Conservation (phyloP, 306 rosid genomes). For the Rosa chinensis region DNA sequence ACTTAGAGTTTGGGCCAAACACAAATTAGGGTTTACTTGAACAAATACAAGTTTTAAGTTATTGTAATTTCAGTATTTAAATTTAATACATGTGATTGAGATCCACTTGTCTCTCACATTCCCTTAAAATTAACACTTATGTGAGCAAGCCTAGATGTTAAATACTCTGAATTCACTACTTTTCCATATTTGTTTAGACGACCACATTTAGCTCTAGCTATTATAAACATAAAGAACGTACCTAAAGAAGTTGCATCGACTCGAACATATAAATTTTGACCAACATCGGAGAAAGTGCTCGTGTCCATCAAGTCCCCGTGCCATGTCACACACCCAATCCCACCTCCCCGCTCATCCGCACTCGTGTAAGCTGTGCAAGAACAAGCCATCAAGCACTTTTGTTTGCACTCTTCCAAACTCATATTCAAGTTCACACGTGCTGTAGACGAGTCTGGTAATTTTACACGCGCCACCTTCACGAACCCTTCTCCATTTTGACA, state of each 20-base stretch:
- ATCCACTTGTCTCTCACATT: too few relatives aligned
- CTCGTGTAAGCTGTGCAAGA: conserved; percentile 47
- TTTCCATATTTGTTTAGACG: too few relatives aligned
- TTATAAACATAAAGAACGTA: too few relatives aligned
- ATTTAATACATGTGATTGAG: too few relatives aligned
- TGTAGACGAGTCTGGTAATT: conserved; percentile 43
- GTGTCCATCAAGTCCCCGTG: conserved; percentile 46
- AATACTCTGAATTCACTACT: too few relatives aligned
- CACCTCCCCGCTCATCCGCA: conserved; percentile 29
- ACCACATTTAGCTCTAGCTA: too few relatives aligned
- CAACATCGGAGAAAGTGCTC: conserved; percentile 27
- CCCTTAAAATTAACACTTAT: too few relatives aligned
- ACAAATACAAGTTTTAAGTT: too few relatives aligned
- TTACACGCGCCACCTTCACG: conserved; percentile 29
- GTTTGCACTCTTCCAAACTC: conserved; percentile 30
- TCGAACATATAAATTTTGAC: conserved; percentile 44
- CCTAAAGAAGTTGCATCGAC: conserved; percentile 27
- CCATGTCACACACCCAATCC: conserved; percentile 55
- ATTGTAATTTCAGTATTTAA: too few relatives aligned
- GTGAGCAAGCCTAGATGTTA: too few relatives aligned
- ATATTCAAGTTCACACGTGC: conserved; percentile 27
- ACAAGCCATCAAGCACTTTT: conserved; percentile 45
- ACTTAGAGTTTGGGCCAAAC: too few relatives aligned
- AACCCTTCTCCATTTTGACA: conserved; percentile 60
- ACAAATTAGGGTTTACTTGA: too few relatives aligned